A percentile compares a stretch with the other conserved stretches of the same genome.
These are phyloP conservation scores for Suzukiozyma palmioleophila DNA, from an alignment of 1,139 yeast genomes.

Conservation along the genomic window DNA sequence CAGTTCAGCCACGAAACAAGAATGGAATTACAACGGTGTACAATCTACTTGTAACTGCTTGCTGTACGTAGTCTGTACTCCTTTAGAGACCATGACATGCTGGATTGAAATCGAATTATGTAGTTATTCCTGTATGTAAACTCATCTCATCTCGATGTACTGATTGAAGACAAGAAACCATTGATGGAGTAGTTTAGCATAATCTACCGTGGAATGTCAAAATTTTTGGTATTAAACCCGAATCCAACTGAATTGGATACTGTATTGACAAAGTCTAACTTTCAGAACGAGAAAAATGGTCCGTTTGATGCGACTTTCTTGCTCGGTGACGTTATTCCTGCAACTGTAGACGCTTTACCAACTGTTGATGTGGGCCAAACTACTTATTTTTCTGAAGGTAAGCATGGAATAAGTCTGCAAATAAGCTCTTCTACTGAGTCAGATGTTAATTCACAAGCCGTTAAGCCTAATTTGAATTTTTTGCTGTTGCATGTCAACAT, in stretches of 20 bases:
- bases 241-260: slow-evolving; percentile 31
- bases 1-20: too few species aligned
- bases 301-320: slow-evolving; percentile 58
- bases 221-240: slow-evolving; percentile 50
- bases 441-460: slow-evolving; percentile 10
- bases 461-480: slow-evolving; percentile 17
- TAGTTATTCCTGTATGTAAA: too few species aligned
- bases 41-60: too few species aligned
- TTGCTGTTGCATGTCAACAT: slow-evolving; percentile 25
- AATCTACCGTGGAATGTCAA: slow-evolving; percentile 12
- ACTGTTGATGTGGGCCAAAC: slow-evolving; percentile 19
- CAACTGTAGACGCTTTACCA: slow-evolving; percentile 13
- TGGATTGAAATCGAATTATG: too few species aligned
- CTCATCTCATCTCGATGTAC: too few species aligned
- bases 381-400: slow-evolving; percentile 28
- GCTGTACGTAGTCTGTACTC: too few species aligned
- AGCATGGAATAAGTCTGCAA: slow-evolving; percentile 10
- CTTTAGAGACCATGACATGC: too few species aligned
- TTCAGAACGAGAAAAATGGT: slow-evolving; percentile 53
- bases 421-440: slow-evolving; percentile 3
- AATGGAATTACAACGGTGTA: too few species aligned
- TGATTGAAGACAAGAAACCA: too few species aligned
- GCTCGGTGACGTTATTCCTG: slow-evolving; percentile 42
- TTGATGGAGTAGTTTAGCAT: too few species aligned
- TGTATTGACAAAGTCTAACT: slow-evolving; percentile 45